Base-by-base conservation (phyloP, 2,329 filamentous ascomycete genomes). In the Massarina eburnea region DNA sequence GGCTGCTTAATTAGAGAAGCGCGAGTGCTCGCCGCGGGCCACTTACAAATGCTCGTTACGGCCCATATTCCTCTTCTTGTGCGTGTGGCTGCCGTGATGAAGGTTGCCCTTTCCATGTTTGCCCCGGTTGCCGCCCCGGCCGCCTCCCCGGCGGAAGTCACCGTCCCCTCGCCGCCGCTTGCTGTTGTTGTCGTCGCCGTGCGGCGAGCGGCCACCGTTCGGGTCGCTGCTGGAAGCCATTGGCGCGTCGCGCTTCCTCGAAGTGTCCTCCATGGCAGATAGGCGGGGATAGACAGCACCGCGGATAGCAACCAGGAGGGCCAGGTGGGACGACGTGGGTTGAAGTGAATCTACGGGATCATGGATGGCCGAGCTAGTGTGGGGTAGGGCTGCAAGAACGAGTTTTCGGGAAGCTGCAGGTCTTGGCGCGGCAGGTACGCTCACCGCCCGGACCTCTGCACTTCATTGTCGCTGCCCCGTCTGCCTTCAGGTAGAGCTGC, bases 11-110 rank as follows among this genome's bases (percentile, higher is more conserved):
- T 76, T 66, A 72, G 68, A 59, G 39, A 45, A 45, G 55, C 45
- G 60, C 47, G 53, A 46, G 19, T 32, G 36, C 26, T 36, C 9
- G 40, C 19, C 20, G 18, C 19, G 10, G 36, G 17, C 34, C n/a
- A 47, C 79, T 66, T 75, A 87, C 85, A 78, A 78, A 72, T 81
- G 85, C 66, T 84, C 83, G 50, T 74, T 76, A 70, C 85, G 75
- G 59, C 85, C 84, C 80, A 85, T 73, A 80, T 86, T 80, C 68
- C 76, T 76, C 66, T 80, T 84, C 80, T 82, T 83, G 78, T 75
- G 73, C 66, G 58, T 50, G 66, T 59, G 64, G 62, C 66, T 67
- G 52, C 67, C 66, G 47, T 69, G 67, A 55, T 70, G 66, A 40
- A 70, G 55, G 41, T 35, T 38, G 14, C 22, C 34, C 24, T 56